Evolutionary conservation across 768 basidiomycete genomes (phyloP).

Genomic region (Pleurotus pulmonarius): DNA sequence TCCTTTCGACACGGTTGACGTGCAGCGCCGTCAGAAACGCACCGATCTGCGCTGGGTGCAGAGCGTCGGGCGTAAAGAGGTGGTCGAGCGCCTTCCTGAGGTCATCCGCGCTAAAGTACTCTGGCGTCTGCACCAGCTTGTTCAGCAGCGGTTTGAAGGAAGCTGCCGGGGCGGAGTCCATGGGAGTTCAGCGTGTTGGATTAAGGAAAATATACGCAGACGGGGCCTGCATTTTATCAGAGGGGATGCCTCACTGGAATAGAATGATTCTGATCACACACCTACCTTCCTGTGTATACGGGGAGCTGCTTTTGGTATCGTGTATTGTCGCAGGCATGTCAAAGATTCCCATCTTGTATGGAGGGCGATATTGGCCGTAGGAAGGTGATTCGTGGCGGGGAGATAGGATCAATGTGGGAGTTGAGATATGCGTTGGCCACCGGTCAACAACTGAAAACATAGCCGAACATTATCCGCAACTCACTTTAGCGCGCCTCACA

Average conservation of each 20-base stretch:
- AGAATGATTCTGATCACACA: neutral
- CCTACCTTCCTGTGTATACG: constrained; percentile 6
- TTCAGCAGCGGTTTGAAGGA: constrained; percentile 76
- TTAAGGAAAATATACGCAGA: neutral
- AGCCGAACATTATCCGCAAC: constrained; percentile 3
- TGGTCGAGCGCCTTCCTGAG: constrained; percentile 70
- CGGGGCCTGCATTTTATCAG: neutral
- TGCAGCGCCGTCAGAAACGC: constrained; percentile 88
- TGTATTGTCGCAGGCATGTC: neutral
- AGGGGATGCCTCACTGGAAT: neutral
- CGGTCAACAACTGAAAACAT: neutral
- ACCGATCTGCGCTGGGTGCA: constrained; percentile 75
- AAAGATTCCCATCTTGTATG: constrained; percentile 2
- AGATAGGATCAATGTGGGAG: constrained; percentile 1
- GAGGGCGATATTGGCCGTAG: neutral
- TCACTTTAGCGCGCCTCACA: neutral
- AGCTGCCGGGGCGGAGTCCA: constrained; percentile 5
- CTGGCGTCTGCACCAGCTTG: constrained; percentile 77
- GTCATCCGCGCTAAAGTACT: constrained; percentile 77
- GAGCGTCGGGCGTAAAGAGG: constrained; percentile 61
- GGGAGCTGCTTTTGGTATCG: constrained; percentile 2
- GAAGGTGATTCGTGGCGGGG: neutral
- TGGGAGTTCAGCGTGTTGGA: neutral
- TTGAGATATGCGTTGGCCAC: neutral
- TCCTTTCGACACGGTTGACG: constrained; percentile 70